These are phyloP conservation scores for Aspergillus uvarum DNA, from an alignment of 2,329 filamentous ascomycete species.

Conservation along the genomic window DNA sequence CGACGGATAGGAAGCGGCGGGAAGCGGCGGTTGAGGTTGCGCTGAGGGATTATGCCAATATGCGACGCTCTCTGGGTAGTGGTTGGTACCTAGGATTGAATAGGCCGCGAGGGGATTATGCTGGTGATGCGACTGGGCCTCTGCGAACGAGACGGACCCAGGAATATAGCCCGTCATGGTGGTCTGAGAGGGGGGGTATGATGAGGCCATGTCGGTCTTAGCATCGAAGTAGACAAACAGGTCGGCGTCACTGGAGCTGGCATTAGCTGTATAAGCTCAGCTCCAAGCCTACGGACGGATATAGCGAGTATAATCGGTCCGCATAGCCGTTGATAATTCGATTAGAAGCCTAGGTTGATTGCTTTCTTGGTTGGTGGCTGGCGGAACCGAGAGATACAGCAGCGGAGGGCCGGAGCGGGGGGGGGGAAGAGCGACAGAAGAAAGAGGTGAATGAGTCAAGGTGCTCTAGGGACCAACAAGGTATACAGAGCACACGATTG, in stretches of 20 bases:
- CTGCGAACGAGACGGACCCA: slow-evolving; percentile 23
- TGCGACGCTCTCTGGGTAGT: slow-evolving; percentile 45
- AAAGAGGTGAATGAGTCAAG: background rate
- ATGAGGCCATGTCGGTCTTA: slow-evolving; percentile 31
- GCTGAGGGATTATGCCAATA: slow-evolving; percentile 44
- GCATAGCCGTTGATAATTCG: background rate
- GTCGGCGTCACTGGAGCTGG: slow-evolving; percentile 9
- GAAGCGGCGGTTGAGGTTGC: slow-evolving; percentile 20
- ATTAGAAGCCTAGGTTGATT: background rate
- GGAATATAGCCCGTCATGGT: slow-evolving; percentile 29
- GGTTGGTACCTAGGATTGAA: slow-evolving; percentile 35
- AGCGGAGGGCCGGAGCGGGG: background rate
- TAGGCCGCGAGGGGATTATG: slow-evolving; percentile 31
- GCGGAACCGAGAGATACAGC: background rate
- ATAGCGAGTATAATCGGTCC: slow-evolving; percentile 7
- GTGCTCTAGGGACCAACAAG: background rate
- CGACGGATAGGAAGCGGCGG: slow-evolving; percentile 20
- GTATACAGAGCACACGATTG: background rate
- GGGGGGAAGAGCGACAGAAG: background rate
- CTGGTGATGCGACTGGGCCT: slow-evolving; percentile 14
- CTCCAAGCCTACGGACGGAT: slow-evolving; percentile 10
- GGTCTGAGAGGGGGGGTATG: slow-evolving; percentile 31
- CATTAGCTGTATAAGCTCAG: slow-evolving; percentile 20
- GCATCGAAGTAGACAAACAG: slow-evolving; percentile 20
- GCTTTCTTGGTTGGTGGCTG: background rate